Conservation (phyloP, 306 rosid genomes). For the Mimosa pudica region DNA sequence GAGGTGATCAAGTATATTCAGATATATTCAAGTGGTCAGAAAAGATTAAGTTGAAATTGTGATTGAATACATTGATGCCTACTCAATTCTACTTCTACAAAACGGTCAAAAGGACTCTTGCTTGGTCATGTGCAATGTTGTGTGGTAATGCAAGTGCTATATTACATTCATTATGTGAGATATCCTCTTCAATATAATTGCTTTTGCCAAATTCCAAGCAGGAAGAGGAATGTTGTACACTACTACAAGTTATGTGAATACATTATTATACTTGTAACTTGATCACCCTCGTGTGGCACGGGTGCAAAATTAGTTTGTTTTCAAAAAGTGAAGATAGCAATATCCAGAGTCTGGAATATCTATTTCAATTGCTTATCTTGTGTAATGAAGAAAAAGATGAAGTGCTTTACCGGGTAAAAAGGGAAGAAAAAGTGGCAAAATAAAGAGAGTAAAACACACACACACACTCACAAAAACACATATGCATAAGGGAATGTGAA, state of each 20-base stretch:
- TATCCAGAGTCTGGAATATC: neutral
- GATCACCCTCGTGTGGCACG: neutral
- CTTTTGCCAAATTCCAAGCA: neutral
- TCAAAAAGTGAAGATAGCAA: neutral
- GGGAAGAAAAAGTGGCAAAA: neutral
- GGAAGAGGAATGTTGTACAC: neutral
- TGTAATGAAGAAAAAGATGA: too few species aligned
- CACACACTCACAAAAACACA: too few species aligned
- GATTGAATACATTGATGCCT: conserved; percentile 4
- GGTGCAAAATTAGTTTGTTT: neutral
- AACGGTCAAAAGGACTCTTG: conserved; percentile 3
- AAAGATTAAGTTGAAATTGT: conserved; percentile 50
- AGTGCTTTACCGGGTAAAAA: neutral
- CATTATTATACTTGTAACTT: neutral
- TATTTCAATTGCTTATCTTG: neutral
- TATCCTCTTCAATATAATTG: neutral
- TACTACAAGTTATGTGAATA: neutral
- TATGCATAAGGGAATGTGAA: too few species aligned
- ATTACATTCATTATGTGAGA: neutral
- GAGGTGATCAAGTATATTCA: conserved; percentile 70
- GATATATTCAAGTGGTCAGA: conserved; percentile 83
- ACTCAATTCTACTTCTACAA: neutral
- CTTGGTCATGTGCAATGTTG: neutral
- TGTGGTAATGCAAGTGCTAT: neutral
- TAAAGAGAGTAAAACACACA: neutral